Evolutionary conservation across 345 rosid species (phyloP).

Genomic region (Populus nigra): DNA sequence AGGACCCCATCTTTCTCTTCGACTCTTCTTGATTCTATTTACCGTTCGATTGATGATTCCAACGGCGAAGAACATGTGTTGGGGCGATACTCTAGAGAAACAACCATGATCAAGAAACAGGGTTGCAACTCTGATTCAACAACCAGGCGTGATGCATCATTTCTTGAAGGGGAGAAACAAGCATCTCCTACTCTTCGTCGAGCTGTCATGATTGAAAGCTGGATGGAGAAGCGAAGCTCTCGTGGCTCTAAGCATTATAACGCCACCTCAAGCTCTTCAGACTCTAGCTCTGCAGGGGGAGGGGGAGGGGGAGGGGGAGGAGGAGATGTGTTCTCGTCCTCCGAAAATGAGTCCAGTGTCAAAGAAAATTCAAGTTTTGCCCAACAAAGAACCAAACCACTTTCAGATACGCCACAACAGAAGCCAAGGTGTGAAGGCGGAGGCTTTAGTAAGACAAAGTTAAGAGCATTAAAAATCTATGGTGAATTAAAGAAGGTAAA

Average conservation of each 20-base stretch:
- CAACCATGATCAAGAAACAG: conserved; percentile 35
- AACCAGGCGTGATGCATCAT: neutral
- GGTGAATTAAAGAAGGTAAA: conserved; percentile 63
- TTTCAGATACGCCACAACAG: conserved; percentile 11
- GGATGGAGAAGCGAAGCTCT: conserved; percentile 46
- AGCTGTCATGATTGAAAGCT: conserved; percentile 49
- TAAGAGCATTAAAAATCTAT: conserved; percentile 49
- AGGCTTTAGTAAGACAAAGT: conserved; percentile 52
- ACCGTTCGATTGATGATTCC: conserved; percentile 64
- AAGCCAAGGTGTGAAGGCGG: conserved; percentile 32
- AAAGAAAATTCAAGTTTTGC: conserved; percentile 27
- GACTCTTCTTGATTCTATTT: conserved; percentile 66
- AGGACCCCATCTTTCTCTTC: conserved; percentile 88
- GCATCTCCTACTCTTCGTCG: conserved; percentile 32
- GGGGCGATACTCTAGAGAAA: conserved; percentile 15
- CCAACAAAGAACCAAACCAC: conserved; percentile 6
- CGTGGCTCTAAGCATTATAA: conserved; percentile 18
- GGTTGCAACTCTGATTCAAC: conserved; percentile 23
- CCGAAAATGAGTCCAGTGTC: conserved; percentile 44
- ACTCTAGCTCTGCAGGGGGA: conserved; percentile 43
- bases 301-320: conserved; percentile 28
- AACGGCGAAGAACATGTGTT: conserved; percentile 15
- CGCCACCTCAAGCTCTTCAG: conserved; percentile 49
- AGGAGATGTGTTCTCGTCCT: conserved; percentile 41
- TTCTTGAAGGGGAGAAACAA: conserved; percentile 11